These are phyloP conservation scores for Leccinum olivaceopallidum DNA, from an alignment of 768 basidiomycete genomes.

Conservation along the genomic window DNA sequence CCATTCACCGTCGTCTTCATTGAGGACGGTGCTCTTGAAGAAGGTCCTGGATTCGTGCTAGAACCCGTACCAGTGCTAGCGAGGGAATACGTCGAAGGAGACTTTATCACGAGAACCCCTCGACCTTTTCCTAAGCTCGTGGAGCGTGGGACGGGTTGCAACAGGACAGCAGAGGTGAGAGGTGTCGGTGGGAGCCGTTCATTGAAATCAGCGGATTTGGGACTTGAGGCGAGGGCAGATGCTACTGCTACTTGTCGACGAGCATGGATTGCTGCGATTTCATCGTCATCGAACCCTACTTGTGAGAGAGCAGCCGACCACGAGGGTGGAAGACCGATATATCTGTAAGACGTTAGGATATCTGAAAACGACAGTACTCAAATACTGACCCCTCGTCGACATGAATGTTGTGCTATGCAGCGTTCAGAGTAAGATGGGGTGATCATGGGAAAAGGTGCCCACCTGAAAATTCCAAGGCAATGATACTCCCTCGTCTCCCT, in stretches of 20 bases:
- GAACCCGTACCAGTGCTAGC: constrained; percentile 1
- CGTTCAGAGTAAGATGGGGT: constrained; percentile 1
- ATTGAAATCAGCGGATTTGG: constrained; percentile 3
- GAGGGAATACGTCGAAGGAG: constrained; percentile 17
- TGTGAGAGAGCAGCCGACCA: constrained; percentile 64
- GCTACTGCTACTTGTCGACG: constrained; percentile 31
- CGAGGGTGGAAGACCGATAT: constrained; percentile 68
- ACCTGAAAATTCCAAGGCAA: constrained; percentile 78
- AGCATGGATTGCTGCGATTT: constrained; percentile 60
- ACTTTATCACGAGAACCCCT: constrained; percentile 9
- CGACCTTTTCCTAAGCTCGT: constrained; percentile 20
- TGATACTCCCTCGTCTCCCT: constrained; percentile 63
- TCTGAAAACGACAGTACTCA: constrained; percentile 34
- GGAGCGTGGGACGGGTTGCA: constrained; percentile 27
- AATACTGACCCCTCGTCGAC: constrained; percentile 68
- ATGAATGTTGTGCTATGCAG: constrained; percentile 69
- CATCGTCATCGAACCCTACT: constrained; percentile 67
- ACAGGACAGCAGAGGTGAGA: constrained; percentile 23
- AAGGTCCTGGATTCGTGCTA: constrained; percentile 15
- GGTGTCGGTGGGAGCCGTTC: constrained; percentile 3
- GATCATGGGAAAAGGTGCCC: constrained; percentile 8
- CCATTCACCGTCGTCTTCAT: constrained; percentile 25
- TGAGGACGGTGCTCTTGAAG: constrained; percentile 20
- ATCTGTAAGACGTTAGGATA: constrained; percentile 36
- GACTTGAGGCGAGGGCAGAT: constrained; percentile 1